phyloP scores from a whole-genome alignment of 208 protist species.

The Leishmania braziliensis region DNA sequence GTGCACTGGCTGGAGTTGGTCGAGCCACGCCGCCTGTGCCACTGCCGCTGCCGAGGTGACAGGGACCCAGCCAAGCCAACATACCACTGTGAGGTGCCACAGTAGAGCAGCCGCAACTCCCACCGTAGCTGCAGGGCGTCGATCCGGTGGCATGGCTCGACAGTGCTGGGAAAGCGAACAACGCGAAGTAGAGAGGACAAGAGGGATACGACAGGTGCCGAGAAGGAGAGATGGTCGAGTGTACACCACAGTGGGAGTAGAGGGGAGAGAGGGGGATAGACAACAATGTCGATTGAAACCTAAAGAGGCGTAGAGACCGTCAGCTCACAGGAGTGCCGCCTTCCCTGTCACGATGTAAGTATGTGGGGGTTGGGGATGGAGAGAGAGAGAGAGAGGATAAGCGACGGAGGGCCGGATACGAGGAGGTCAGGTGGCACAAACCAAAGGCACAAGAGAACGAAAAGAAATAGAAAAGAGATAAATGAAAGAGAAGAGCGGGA shows the following conservation, averaged over 20 bases:
- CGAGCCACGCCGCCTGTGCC: not conserved
- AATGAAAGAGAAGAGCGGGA: not conserved
- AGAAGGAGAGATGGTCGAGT: not conserved
- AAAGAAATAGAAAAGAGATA: not conserved
- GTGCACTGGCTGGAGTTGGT: not conserved
- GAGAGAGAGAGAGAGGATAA: not conserved
- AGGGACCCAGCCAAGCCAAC: not conserved
- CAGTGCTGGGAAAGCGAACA: not conserved
- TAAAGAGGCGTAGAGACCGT: not conserved
- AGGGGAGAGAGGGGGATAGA: not conserved
- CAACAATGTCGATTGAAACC: not conserved
- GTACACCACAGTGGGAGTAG: not conserved
- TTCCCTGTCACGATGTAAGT: not conserved
- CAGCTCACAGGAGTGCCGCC: not conserved
- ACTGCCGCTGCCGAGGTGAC: not conserved
- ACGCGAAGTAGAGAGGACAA: not conserved
- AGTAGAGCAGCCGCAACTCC: not conserved
- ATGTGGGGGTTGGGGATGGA: too few relatives aligned
- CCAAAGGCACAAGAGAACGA: not conserved
- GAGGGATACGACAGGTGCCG: not conserved
- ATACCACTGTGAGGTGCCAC: not conserved
- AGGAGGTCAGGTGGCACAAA: not conserved
- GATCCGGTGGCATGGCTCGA: not conserved
- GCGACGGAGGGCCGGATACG: not conserved
- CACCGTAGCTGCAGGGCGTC: not conserved